phyloP scores from a whole-genome alignment of 108 stramenopile genomes.

The Skeletonema costatum region DNA sequence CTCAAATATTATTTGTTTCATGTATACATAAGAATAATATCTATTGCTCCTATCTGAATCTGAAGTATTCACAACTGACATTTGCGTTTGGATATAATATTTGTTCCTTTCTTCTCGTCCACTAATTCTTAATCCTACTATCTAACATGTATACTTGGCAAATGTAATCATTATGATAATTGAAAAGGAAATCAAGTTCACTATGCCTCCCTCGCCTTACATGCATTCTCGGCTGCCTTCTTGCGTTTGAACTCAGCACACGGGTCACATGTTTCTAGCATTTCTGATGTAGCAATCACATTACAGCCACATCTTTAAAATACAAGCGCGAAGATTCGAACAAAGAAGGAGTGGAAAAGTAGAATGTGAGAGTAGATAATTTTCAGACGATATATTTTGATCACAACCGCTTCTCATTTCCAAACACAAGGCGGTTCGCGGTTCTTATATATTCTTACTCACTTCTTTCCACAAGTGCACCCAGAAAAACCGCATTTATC shows the following conservation, averaged over 20 bases:
- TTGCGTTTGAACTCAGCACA: slow-evolving; percentile 14
- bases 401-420: no score
- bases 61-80: no score
- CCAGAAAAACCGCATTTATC: slow-evolving; percentile 23
- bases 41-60: background rate
- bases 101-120: background rate
- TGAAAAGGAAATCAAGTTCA: background rate
- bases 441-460: background rate
- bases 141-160: no score
- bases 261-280: slow-evolving; percentile 17
- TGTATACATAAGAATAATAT: background rate
- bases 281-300: background rate
- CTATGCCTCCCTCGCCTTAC: slow-evolving; percentile 6
- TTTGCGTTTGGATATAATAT: no score
- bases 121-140: background rate
- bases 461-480: slow-evolving; percentile 21
- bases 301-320: slow-evolving; percentile 15
- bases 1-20: background rate
- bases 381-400: no score
- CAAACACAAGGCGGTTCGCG: no score
- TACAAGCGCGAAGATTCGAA: background rate
- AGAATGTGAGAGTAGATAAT: no score
- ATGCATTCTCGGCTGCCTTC: slow-evolving; percentile 6
- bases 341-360: no score
- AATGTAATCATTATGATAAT: no score